Percentiles rank a stretch among this genome's conserved stretches.
Conservation (phyloP, 2,329 filamentous ascomycete species). For the Neofusicoccum umdonicola region DNA sequence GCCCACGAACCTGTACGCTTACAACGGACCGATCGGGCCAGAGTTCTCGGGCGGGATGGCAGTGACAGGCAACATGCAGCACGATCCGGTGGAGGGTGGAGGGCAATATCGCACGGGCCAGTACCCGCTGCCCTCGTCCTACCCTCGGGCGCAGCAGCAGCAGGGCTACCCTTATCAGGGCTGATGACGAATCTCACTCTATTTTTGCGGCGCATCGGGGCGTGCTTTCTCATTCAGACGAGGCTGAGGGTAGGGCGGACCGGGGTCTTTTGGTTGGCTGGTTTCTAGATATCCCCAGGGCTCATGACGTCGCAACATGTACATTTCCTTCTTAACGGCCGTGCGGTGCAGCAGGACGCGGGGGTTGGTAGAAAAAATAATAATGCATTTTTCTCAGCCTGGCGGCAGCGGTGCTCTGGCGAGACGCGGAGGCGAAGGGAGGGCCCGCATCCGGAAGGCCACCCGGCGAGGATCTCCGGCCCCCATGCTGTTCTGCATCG, state of each 20-base stretch:
- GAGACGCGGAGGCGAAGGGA: too few relatives aligned
- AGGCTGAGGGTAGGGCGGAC: not conserved
- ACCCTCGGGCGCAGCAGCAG: conserved; percentile 24
- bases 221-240: not conserved
- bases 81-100: conserved; percentile 19
- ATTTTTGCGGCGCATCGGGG: not conserved
- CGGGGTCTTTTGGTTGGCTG: conserved; percentile 4
- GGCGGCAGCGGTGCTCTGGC: too few relatives aligned
- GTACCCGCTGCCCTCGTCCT: conserved; percentile 31
- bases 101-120: not conserved
- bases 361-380: conserved; percentile 1
- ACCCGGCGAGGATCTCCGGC: not conserved
- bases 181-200: not conserved
- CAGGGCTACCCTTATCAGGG: conserved; percentile 21
- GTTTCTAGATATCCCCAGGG: conserved; percentile 7
- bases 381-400: too few relatives aligned
- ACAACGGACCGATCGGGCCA: conserved; percentile 17
- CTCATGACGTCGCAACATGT: not conserved
- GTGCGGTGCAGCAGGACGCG: not conserved
- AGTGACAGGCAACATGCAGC: conserved; percentile 24
- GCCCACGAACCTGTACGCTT: conserved; percentile 28
- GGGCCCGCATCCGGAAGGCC: not conserved
- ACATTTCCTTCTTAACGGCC: conserved; percentile 2
- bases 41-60: not conserved
- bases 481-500: not conserved